Base-by-base conservation (phyloP, 345 rosid genomes). In the Cardamine chenopodiifolia region DNA sequence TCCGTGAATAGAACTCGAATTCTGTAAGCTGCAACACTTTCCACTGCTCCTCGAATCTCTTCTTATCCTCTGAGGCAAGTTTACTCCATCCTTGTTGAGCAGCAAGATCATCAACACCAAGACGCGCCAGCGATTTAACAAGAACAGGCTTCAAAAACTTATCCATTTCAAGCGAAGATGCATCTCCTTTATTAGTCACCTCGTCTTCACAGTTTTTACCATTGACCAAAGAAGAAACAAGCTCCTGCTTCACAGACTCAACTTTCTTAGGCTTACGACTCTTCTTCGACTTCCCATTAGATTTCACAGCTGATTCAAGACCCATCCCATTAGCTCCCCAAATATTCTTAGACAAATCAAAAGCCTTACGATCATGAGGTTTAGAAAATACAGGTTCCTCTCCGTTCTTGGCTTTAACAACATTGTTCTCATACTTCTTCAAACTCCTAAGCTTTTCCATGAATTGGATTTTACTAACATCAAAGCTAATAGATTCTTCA, bases 391-490 rank as follows among this genome's bases (percentile, higher is more conserved):
- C 22, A 0, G 66, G 76, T 10, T 74, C 83, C 14, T 70, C 42
- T 5, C 84, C 86, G 1, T 74, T 64, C 65, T 76, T 79, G 1
- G 68, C 73, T 69, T 62, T 84, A 13, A 54, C 68, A 70, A 64
- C 4, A 70, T 71, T 77, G 23, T 56, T 77, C 15, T 63, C 73
- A 49, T 65, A 87, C 71, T 83, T 85, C 79, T 65, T 85, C 14
- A 85, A 63, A 50, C 78, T 53, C 58, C 80, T 73, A 31, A 85
- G 72, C 68, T 87, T 87, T 13, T 87, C 86, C 19, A 2, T 42
- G 18, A 85, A 26, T 28, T 83, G 90, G 6, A 2, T 54, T 48
- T 69, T 79, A 4, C 53, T 49, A 26, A 75, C 82, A 53, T 80
- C 81, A 35, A 79, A 70, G 37, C 82, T 78, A 18, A 87, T 39